Conservation (phyloP, 768 basidiomycete species). For the Amanita inopinata region DNA sequence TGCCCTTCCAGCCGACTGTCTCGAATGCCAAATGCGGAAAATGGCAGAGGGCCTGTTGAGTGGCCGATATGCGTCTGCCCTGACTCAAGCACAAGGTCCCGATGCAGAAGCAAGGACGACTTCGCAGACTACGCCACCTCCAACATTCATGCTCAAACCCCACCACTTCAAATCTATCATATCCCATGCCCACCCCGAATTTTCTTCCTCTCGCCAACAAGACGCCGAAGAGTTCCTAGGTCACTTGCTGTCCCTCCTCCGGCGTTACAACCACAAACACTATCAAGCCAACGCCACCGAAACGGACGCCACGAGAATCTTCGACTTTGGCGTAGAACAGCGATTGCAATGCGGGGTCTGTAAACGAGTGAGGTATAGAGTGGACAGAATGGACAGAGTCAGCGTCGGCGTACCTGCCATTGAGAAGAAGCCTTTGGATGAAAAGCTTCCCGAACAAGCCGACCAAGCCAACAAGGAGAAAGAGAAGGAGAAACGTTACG, state of each 20-base stretch:
- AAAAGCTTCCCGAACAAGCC: not conserved
- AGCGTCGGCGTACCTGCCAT: slow-evolving; percentile 70
- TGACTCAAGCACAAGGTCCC: slow-evolving; percentile 19
- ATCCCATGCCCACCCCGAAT: slow-evolving; percentile 89
- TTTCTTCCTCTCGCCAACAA: slow-evolving; percentile 94
- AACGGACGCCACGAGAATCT: slow-evolving; percentile 63
- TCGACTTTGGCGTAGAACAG: slow-evolving; percentile 82
- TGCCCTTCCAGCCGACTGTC: slow-evolving; percentile 66
- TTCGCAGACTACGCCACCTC: not conserved
- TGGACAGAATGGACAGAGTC: slow-evolving; percentile 68
- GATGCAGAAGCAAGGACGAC: slow-evolving; percentile 1
- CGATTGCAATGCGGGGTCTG: slow-evolving; percentile 76
- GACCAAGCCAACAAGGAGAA: not conserved
- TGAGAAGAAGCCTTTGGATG: slow-evolving; percentile 38
- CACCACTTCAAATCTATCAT: slow-evolving; percentile 79
- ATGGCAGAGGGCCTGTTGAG: slow-evolving; percentile 87
- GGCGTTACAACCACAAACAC: slow-evolving; percentile 51
- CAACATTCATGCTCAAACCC: slow-evolving; percentile 33
- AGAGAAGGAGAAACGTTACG: slow-evolving; percentile 28
- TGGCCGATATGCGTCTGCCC: slow-evolving; percentile 77
- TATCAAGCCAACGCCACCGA: not conserved
- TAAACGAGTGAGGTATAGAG: slow-evolving; percentile 70
- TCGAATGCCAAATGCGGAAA: slow-evolving; percentile 95
- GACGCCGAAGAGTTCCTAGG: slow-evolving; percentile 93
- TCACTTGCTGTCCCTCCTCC: slow-evolving; percentile 65